Base-by-base conservation (phyloP, 2,329 filamentous ascomycete genomes). In the Pseudocercospora vitis region DNA sequence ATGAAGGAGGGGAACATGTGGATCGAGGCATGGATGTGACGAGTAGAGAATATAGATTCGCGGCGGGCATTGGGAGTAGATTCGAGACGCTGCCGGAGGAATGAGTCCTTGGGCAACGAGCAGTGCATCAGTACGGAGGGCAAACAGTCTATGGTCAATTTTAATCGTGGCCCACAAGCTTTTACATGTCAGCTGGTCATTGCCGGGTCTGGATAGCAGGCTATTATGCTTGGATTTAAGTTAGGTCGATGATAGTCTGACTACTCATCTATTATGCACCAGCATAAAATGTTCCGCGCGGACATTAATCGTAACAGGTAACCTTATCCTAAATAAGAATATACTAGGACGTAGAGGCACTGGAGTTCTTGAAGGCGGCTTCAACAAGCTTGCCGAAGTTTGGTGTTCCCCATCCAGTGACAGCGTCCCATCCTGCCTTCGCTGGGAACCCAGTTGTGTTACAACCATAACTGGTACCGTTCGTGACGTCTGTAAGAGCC, bases 401-500 rank as follows among this genome's bases (percentile, higher is more conserved):
- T 14, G 55, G 55, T 11, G 55, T 55, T 12, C 55, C 55, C 9
- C 48, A 57, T 1, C 47, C 68, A 57, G 63, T 68, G 2, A 69
- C 67, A 11, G 68, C 62, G 55, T 70, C 68, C 67, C 67, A 70
- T 1, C 67, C 66, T 18, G 44, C 53, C 48, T 56, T 57, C 1
- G 67, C 65, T 1, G 67, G 64, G 60, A 70, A 70, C 2, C 67
- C 67, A 46, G 47, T 58, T 9, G 53, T 58, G 47, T 65, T 62
- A 50, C 65, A 67, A 2, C 65, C 64, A 28, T 48, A 56, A 40
- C 55, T 58, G 9, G 48, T 63, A 2, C 74, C 74, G 31, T 67
- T 70, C 24, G 61, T 74, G 61, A 69, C 73, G 59, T 84, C 81
- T 1, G 71, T 81, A 16, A 83, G 71, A 0, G 72, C 78, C 58